Evolutionary conservation across 257 asterid genomes (phyloP).

Genomic region (Solanum megistacrolobum): DNA sequence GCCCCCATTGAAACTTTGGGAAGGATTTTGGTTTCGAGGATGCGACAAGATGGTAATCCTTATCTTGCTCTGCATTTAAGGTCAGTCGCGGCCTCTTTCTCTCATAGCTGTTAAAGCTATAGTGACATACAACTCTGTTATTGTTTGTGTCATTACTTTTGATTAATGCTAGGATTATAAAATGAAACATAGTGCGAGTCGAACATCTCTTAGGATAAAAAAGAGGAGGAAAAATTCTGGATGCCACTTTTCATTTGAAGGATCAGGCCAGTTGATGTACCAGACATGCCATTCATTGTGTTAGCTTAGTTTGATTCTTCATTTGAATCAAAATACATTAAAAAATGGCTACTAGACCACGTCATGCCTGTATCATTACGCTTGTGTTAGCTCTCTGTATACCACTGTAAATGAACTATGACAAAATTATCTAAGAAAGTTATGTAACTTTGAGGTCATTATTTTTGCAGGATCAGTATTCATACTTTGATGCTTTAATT

Average conservation of each 20-base stretch:
- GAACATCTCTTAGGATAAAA: not conserved
- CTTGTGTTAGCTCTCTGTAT: not conserved
- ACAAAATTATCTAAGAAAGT: not conserved
- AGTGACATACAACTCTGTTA: not conserved
- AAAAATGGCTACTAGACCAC: not conserved
- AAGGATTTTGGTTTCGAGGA: constrained; percentile 58
- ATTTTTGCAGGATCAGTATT: not conserved
- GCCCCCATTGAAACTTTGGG: constrained; percentile 70
- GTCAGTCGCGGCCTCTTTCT: constrained; percentile 23
- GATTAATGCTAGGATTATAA: not conserved
- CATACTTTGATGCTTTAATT: not conserved
- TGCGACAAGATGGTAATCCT: constrained; percentile 54
- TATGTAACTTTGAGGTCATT: not conserved
- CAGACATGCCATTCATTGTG: not conserved
- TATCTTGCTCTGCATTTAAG: constrained; percentile 95
- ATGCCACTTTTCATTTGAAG: not conserved
- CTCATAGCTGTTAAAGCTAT: not conserved
- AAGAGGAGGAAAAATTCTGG: not conserved
- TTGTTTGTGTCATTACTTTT: not conserved
- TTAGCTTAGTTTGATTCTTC: not conserved
- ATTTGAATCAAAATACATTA: not conserved
- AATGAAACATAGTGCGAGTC: not conserved
- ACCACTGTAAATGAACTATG: not conserved
- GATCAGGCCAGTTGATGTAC: not conserved
- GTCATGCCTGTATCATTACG: not conserved